Evolutionary conservation across 352 stramenopile genomes (phyloP).

Genomic region (Phytophthora nicotianae): DNA sequence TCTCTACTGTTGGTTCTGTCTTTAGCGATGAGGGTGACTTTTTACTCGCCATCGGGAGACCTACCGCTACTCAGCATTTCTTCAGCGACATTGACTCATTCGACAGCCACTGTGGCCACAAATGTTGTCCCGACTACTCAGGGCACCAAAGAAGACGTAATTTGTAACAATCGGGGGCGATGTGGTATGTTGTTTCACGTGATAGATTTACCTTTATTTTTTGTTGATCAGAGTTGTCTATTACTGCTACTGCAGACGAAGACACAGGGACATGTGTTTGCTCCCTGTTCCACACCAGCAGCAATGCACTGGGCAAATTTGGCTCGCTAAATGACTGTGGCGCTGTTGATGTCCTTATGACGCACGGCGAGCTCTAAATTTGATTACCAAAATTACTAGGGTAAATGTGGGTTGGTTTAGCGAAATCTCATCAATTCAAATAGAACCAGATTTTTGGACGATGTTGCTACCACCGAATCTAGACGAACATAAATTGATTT

Average conservation of each 20-base stretch:
- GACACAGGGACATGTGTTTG: constrained; percentile 70
- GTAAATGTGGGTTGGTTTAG: too few species aligned
- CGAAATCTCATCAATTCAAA: too few species aligned
- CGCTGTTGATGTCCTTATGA: constrained; percentile 66
- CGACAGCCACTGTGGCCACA: constrained; percentile 34
- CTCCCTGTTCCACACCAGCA: constrained; percentile 59
- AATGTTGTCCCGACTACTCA: constrained; percentile 30
- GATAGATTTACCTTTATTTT: not conserved
- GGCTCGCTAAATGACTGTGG: constrained; percentile 69
- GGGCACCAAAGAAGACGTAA: constrained; percentile 68
- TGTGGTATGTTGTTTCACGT: constrained; percentile 47
- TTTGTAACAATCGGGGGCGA: constrained; percentile 81
- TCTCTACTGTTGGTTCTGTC: not conserved
- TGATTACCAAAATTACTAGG: too few species aligned
- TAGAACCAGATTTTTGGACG: too few species aligned
- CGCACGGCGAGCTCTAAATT: constrained; percentile 54
- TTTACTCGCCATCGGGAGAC: constrained; percentile 68
- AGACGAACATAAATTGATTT: too few species aligned
- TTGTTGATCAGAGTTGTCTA: not conserved
- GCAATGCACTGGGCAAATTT: constrained; percentile 53
- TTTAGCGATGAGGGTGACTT: constrained; percentile 53
- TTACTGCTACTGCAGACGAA: constrained; percentile 43
- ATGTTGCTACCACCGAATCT: too few species aligned
- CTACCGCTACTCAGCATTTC: constrained; percentile 56
- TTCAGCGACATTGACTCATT: constrained; percentile 41